phyloP scores from a whole-genome alignment of 2,329 filamentous ascomycete species.

The Raffaelea albimanens region DNA sequence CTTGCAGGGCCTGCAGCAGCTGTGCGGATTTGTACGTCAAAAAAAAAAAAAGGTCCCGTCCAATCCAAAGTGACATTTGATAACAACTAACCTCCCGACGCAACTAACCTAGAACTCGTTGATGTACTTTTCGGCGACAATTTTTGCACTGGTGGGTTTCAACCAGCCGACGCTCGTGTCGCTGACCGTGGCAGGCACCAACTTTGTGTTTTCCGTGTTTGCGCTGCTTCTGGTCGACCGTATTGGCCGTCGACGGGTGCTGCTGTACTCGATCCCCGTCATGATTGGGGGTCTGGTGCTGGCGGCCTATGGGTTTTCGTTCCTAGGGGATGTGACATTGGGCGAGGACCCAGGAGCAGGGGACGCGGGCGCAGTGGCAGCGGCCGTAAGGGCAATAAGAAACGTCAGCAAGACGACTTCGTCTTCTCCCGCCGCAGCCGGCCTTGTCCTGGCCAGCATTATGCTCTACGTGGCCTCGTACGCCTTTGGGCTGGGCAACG shows the following conservation, averaged over 20 bases:
- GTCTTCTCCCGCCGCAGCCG: conserved; percentile 23
- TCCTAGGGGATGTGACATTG: conserved; percentile 32
- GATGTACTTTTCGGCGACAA: conserved; percentile 85
- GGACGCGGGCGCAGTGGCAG: neutral
- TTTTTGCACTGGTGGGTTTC: conserved; percentile 71
- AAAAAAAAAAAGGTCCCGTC: too few relatives aligned
- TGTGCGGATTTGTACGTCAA: conserved; percentile 72
- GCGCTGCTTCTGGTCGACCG: conserved; percentile 71
- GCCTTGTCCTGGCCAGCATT: conserved; percentile 62
- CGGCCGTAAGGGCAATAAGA: conserved; percentile 3
- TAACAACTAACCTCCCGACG: too few relatives aligned
- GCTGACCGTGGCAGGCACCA: conserved; percentile 69
- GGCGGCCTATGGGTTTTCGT: conserved; percentile 64
- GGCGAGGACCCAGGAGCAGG: neutral
- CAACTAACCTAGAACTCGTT: conserved; percentile 71
- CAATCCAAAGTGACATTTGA: too few relatives aligned
- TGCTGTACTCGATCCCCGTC: conserved; percentile 74
- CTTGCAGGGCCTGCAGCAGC: conserved; percentile 78
- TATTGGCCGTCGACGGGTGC: conserved; percentile 67
- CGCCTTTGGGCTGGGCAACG: conserved; percentile 79
- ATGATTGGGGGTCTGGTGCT: conserved; percentile 68
- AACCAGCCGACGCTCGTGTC: conserved; percentile 70
- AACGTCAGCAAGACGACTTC: conserved; percentile 6
- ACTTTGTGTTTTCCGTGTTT: conserved; percentile 68
- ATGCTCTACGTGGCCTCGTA: conserved; percentile 79